These are phyloP conservation scores for Aureobasidium sp. DNA, from an alignment of 2,329 filamentous ascomycete species.

Conservation along the genomic window DNA sequence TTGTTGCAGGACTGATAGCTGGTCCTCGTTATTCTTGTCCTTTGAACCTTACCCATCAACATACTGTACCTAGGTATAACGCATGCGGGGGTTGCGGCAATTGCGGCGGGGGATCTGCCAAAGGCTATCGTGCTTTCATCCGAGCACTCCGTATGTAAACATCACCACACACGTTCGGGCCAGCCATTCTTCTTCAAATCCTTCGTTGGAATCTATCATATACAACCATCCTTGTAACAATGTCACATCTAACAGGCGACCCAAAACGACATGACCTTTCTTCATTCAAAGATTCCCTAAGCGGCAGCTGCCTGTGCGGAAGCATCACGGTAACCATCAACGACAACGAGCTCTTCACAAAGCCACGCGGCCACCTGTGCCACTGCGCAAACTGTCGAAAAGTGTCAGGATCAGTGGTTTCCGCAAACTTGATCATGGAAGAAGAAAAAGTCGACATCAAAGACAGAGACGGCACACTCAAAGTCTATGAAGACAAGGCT, in stretches of 20 bases:
- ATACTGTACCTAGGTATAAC: not conserved
- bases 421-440: conserved; percentile 34
- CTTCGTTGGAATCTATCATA: not conserved
- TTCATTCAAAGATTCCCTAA: conserved; percentile 27
- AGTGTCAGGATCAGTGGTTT: conserved; percentile 36
- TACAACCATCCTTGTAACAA: not conserved
- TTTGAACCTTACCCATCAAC: not conserved
- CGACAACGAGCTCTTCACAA: conserved; percentile 36
- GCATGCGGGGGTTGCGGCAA: not conserved
- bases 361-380: conserved; percentile 39
- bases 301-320: conserved; percentile 39
- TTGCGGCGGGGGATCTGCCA: not conserved
- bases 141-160: not conserved
- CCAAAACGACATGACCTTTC: conserved; percentile 30
- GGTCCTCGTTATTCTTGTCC: not conserved
- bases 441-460: conserved; percentile 38
- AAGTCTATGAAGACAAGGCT: conserved; percentile 35
- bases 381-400: conserved; percentile 46
- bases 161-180: not conserved
- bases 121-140: not conserved
- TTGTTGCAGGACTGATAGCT: not conserved
- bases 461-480: conserved; percentile 37
- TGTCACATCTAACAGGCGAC: conserved; percentile 30
- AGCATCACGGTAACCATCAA: conserved; percentile 40
- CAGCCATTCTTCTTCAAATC: not conserved